These are phyloP conservation scores for Hyphodiscus sp. DNA, from an alignment of 2,329 filamentous ascomycete genomes.

Conservation along the genomic window DNA sequence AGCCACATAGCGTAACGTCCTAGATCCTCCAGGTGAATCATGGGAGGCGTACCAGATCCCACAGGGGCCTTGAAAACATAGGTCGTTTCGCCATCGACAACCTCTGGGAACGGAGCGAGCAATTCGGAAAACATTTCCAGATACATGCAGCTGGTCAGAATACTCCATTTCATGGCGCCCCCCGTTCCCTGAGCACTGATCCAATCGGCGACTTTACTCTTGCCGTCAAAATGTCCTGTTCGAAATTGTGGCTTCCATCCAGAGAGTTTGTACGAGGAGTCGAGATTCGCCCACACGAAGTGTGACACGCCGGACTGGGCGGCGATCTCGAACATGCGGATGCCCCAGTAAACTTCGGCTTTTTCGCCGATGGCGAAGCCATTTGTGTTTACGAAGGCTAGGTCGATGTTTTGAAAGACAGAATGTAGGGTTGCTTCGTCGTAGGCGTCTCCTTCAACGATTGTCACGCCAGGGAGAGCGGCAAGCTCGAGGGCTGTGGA, in stretches of 20 bases:
- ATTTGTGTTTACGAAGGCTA: slow-evolving; percentile 37
- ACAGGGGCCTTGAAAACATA: slow-evolving; percentile 16
- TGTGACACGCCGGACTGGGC: slow-evolving; percentile 21
- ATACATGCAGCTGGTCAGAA: slow-evolving; percentile 30
- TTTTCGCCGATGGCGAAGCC: slow-evolving; percentile 34
- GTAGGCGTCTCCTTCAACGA: slow-evolving; percentile 34
- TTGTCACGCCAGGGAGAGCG: slow-evolving; percentile 31
- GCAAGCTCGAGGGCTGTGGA: slow-evolving; percentile 29
- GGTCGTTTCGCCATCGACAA: slow-evolving; percentile 5
- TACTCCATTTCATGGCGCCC: slow-evolving; percentile 15
- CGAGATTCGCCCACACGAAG: slow-evolving; percentile 33
- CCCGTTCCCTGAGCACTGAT: slow-evolving; percentile 13
- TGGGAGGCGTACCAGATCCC: slow-evolving; percentile 11
- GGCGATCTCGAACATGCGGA: slow-evolving; percentile 30
- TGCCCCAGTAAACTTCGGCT: slow-evolving; percentile 32
- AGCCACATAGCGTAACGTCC: slow-evolving; percentile 25
- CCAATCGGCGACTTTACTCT: slow-evolving; percentile 28
- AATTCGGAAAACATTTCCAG: slow-evolving; percentile 26
- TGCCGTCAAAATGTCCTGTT: slow-evolving; percentile 36
- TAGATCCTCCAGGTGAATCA: slow-evolving; percentile 24
- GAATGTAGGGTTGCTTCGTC: slow-evolving; percentile 30
- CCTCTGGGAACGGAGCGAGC: slow-evolving; percentile 10
- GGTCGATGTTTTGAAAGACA: slow-evolving; percentile 31
- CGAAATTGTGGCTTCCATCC: slow-evolving; percentile 32
- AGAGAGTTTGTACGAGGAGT: slow-evolving; percentile 33